Conservation (phyloP, 2,329 filamentous ascomycete genomes). For the Neonectria hederae region DNA sequence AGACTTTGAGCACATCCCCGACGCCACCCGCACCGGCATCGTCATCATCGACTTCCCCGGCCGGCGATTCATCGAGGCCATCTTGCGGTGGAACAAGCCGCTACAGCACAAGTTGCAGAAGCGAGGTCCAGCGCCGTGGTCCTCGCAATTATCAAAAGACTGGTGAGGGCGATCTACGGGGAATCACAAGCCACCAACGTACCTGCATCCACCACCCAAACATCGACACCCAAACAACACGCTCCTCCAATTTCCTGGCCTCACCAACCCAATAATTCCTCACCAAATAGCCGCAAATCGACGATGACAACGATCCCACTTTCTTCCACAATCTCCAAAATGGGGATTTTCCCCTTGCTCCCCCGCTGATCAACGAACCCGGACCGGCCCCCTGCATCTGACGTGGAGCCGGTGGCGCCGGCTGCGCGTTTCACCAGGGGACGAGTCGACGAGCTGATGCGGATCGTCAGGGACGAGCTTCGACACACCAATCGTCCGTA, state of each 20-base stretch:
- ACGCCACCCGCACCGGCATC: conserved; percentile 52
- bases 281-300: conserved; percentile 23
- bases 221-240: neutral
- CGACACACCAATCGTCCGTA: neutral
- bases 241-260: conserved; percentile 1
- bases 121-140: conserved; percentile 1
- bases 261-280: neutral
- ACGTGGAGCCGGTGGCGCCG: conserved; percentile 40
- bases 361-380: conserved; percentile 22
- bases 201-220: neutral
- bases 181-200: neutral
- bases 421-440: conserved; percentile 36
- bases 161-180: neutral
- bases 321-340: conserved; percentile 6
- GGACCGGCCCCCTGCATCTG: conserved; percentile 33
- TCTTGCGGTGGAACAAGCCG: conserved; percentile 53
- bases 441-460: conserved; percentile 15
- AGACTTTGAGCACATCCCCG: conserved; percentile 39
- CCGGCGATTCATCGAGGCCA: conserved; percentile 51
- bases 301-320: conserved; percentile 6
- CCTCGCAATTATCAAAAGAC: conserved; percentile 1
- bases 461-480: conserved; percentile 41
- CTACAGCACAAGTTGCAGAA: conserved; percentile 25
- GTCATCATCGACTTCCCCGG: conserved; percentile 62
- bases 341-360: neutral